Base-by-base conservation (phyloP, 1,139 yeast genomes). In the Blastobotrys raffinosifermentans region DNA sequence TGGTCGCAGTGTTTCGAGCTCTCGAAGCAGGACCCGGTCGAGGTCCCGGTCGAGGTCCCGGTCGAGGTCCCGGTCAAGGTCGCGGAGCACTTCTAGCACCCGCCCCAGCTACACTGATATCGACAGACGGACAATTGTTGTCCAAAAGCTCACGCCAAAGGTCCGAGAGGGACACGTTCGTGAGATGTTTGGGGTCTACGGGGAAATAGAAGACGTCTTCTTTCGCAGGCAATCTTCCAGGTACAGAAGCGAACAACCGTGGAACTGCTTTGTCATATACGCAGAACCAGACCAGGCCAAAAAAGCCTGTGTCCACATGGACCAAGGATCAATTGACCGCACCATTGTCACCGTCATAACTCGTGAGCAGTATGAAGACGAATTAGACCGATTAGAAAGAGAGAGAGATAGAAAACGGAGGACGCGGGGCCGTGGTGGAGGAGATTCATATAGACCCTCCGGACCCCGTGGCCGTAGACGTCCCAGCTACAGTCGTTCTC, bases 161-260 rank as follows among this genome's bases (percentile, higher is more conserved):
- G 49, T 50, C 9, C 32, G 36, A 8, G 36, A 40, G 15, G 44
- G 43, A 11, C 57, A 53, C 32, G 36, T 54, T 25, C 34, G 47
- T n/a, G 58, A 54, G 39, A 54, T 54, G 7, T 53, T 54, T 37
- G 47, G 51, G 7, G 44, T 33, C 9, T 54, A 53, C 32, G 58
- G 58, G 2, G 40, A 42, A 2, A 51, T 53, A 16, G 40, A 40
- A 11, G 35, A 41, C n/a, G 48, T 49, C 3, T 45, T 44, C 29
- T 44, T 51, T 29, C 38, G 39, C 10, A 34, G n/a, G 38, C 6
- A 27, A 40, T 4, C 34, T 4, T 19, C 26, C 35, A 29, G 21
- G 35, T 40, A 15, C 19, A 32, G 6, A 29, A 25, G 17, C 35
- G 26, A n/a, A n/a, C n/a, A n/a, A n/a, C n/a, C n/a, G n/a, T n/a